phyloP scores from a whole-genome alignment of 2,329 filamentous ascomycete species.

The Penicillium sp. region DNA sequence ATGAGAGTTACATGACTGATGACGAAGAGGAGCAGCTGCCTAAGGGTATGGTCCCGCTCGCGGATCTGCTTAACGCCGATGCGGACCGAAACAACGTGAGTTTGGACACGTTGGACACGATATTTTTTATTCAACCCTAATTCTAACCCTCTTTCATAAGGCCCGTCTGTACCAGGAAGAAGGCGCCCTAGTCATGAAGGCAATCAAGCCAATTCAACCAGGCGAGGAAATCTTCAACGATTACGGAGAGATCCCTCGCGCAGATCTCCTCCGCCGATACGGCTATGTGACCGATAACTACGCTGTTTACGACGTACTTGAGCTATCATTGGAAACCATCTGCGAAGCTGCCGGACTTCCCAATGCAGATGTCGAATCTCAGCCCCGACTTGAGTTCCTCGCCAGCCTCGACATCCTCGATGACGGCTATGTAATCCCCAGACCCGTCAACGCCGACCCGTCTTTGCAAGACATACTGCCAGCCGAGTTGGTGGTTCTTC shows the following conservation, averaged over 20 bases:
- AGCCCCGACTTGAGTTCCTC: slow-evolving; percentile 52
- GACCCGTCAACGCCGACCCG: slow-evolving; percentile 23
- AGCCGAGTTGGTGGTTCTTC: slow-evolving; percentile 39
- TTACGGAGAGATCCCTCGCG: slow-evolving; percentile 79
- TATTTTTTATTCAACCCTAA: neutral
- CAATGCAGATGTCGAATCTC: slow-evolving; percentile 27
- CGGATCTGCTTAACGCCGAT: slow-evolving; percentile 85
- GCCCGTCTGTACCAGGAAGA: slow-evolving; percentile 62
- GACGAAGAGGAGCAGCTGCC: slow-evolving; percentile 64
- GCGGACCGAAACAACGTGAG: slow-evolving; percentile 74
- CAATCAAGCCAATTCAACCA: slow-evolving; percentile 63
- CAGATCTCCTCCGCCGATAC: slow-evolving; percentile 78
- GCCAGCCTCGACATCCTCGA: slow-evolving; percentile 65
- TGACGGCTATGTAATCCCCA: slow-evolving; percentile 65
- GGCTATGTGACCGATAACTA: slow-evolving; percentile 83
- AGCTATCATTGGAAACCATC: slow-evolving; percentile 65
- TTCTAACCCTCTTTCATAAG: slow-evolving; percentile 26
- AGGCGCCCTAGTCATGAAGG: slow-evolving; percentile 64
- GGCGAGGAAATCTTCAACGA: slow-evolving; percentile 84
- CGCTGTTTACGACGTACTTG: slow-evolving; percentile 75
- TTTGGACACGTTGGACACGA: slow-evolving; percentile 3
- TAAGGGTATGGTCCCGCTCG: slow-evolving; percentile 88
- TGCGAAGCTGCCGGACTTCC: slow-evolving; percentile 39
- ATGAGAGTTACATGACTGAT: slow-evolving; percentile 54
- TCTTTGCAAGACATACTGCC: slow-evolving; percentile 37